Base-by-base conservation (phyloP, 352 stramenopile species). In the Globisporangium parvum region DNA sequence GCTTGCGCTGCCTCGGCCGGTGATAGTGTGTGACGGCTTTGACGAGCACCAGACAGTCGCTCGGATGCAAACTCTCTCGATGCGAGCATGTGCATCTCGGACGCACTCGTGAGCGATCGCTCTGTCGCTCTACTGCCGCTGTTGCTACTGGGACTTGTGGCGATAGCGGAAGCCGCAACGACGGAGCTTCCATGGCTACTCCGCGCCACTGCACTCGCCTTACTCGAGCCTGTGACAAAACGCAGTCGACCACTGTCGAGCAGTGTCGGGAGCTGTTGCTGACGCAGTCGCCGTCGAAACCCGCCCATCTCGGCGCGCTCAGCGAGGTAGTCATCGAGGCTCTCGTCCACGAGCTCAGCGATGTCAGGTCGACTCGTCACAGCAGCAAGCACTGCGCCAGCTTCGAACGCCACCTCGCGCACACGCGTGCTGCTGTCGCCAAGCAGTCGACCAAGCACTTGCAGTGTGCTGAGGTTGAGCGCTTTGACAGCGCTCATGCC, bases 301-400 rank as follows among this genome's bases (percentile, higher is more conserved):
- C 57, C 67, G 47, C 77, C 73, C 47, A 80, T 67, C 59, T 87
- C 77, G 20, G 85, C 62, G 40, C 72, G 71, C 18, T 85, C 69
- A 11, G 75, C 37, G 18, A 74, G 66, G 45, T 69, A 82, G 20
- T 87, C 73, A 20, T 88, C 77, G 8, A 86, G 51, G 23, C 65
- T 59, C 0, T 55, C 52, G 47, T 85, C 76, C 0, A 88, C 46
- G 14, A 85, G 41, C 6, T 70, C 62, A 15, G 67, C 70, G 18
- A 91, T 60, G 35, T 88, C 77, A 35, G 56, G 61, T 5, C 48
- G 21, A 2, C 1, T 18, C 8, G 71, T 73, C 11, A 76, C 57
- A 6, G 33, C 55, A 17, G 57, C 53, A 3, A 85, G 49, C 10
- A 80, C 70, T 14, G 66, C 74, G 0, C 65, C 67, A 9, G 69